Evolutionary conservation across 768 basidiomycete genomes (phyloP), one percentile per base, ranked within the genome.

Genomic region (Serendipita sp.): DNA sequence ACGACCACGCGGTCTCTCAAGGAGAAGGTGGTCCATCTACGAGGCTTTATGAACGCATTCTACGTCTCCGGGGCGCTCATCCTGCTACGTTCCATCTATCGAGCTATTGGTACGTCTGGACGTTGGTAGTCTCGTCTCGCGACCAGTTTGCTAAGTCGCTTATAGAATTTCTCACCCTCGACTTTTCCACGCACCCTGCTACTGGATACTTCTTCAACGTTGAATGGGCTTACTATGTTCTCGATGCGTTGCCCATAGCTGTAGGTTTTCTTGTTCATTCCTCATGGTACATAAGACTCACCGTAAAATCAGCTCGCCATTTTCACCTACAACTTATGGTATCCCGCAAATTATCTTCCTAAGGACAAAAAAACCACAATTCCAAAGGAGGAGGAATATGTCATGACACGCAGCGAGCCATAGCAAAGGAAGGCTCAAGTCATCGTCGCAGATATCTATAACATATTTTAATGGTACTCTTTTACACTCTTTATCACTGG

Each of bases 171-270:
- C 22, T 58, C n/a, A 28, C 17, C 17, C 9, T 58, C 11, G 53
- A 58, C 53, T 58, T 58, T 33, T 24, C 17, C 1, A 22, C 22
- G 9, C 30, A 34, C 22, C 53, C 53, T 22, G 24, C 30, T 31
- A 58, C 22, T n/a, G 53, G 53, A 3, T 58, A 58, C 31, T 31
- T 58, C 17, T 58, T 28, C 31, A 34, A 17, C n/a, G 31, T 33
- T 11, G 53, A 58, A n/a, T 58, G 53, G 53, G 24, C 53, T 11
- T 58, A 58, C n/a, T 58, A 28, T 31, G 53, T 58, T 22, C 30
- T 58, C 22, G 53, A 58, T 28, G 53, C 53, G 11, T 2, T 58
- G 11, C 53, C 53, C 17, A 58, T 58, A 20, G 53, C 53, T 26
- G 53, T 58, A 11, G 31, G 53, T 58, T 5, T 58, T n/a, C 30